Evolutionary conservation across 73 alveolate genomes (phyloP).

Genomic region (Stentor roeselii): DNA sequence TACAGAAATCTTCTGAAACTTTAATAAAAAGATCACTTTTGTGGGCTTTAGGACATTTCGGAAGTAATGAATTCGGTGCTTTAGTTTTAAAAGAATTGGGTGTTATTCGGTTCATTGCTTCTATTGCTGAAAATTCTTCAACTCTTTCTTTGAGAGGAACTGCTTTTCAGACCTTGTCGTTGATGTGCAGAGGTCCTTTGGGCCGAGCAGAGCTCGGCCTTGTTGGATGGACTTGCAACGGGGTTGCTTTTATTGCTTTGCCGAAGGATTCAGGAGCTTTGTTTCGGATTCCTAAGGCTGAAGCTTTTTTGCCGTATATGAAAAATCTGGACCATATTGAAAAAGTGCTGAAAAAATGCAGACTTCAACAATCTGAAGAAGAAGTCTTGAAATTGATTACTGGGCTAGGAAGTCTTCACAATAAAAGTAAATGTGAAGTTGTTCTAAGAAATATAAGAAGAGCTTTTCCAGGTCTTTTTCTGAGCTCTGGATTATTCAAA

Average conservation of each 20-base stretch:
- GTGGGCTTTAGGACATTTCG: conserved; percentile 33
- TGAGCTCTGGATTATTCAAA: background rate
- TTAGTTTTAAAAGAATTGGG: background rate
- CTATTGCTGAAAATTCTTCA: background rate
- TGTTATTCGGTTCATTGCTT: background rate
- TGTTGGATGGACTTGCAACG: background rate
- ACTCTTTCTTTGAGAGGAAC: conserved; percentile 27
- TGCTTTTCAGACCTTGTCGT: conserved; percentile 5
- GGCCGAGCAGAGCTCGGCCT: conserved; percentile 24
- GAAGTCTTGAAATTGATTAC: background rate
- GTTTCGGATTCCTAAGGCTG: background rate
- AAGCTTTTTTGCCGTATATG: background rate
- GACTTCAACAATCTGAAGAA: conserved; percentile 18
- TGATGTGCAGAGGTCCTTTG: background rate
- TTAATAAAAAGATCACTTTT: conserved; percentile 21
- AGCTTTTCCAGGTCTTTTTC: background rate
- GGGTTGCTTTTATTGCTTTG: background rate
- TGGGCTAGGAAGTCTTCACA: background rate
- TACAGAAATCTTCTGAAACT: background rate
- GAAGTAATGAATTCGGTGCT: conserved; percentile 4
- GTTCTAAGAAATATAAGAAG: conserved; percentile 18
- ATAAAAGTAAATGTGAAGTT: background rate
- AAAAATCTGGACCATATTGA: background rate
- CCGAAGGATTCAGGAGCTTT: background rate
- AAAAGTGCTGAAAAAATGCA: background rate